These are phyloP conservation scores for Ceratobasidium sp. DNA, from an alignment of 1,284 basidiomycete genomes.

Conservation along the genomic window DNA sequence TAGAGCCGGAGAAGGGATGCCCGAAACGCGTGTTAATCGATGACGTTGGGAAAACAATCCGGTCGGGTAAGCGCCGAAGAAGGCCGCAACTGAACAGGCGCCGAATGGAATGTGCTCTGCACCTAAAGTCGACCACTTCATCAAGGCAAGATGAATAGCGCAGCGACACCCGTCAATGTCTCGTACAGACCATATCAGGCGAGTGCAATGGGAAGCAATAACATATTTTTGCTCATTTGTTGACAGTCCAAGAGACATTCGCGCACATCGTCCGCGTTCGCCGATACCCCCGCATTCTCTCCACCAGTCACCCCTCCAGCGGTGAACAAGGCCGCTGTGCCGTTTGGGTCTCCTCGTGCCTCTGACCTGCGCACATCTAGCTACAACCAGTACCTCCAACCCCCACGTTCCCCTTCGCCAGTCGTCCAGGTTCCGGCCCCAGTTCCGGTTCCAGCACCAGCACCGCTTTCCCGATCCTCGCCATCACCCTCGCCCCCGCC, in stretches of 20 bases:
- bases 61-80: slow-evolving; percentile 1
- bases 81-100: too few species aligned
- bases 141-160: slow-evolving; percentile 16
- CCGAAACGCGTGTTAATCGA: neutral
- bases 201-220: neutral
- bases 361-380: neutral
- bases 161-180: slow-evolving; percentile 36
- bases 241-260: slow-evolving; percentile 73
- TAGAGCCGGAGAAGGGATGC: neutral
- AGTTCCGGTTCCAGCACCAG: neutral
- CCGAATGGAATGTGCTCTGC: too few species aligned
- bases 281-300: slow-evolving; percentile 44
- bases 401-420: slow-evolving; percentile 37
- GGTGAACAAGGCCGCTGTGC: slow-evolving; percentile 36
- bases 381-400: slow-evolving; percentile 6
- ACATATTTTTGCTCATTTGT: neutral
- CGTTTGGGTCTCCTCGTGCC: slow-evolving; percentile 44
- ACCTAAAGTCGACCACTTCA: neutral
- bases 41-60: neutral
- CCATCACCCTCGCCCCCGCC: slow-evolving; percentile 26
- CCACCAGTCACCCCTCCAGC: slow-evolving; percentile 32
- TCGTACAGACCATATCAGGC: slow-evolving; percentile 40
- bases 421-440: slow-evolving; percentile 27
- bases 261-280: slow-evolving; percentile 57
- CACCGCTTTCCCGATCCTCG: slow-evolving; percentile 2